Base-by-base conservation (phyloP, 306 rosid species). In the Sophora flavescens region DNA sequence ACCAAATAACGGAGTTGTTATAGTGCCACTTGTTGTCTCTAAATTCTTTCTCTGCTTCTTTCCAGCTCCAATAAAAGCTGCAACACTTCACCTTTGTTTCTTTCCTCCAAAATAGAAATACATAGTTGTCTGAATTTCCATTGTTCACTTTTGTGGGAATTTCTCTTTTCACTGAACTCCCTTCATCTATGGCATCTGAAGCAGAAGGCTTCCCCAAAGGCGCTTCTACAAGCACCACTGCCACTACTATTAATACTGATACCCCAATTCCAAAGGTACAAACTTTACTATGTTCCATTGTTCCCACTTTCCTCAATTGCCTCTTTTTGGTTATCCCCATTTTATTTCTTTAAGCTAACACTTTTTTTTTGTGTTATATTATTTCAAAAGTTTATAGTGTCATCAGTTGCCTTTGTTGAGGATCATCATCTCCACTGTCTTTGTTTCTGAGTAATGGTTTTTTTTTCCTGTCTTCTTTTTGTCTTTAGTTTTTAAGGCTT, bases 181-280 rank as follows among this genome's bases (percentile, higher is more conserved):
- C 16, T 76, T 39, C 33, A 38, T 28, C 44, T 16, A 77, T 77
- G 81, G 75, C 75, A 16, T 42, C 59, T 44, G 50, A 77, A 56
- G 68, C 48, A 42, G 51, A 56, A 30, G 28, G 8, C 48, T 30
- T 66, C 44, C 26, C 75, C n/a, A 77, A 54, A 22, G 15, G 35
- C 39, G 66, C 14, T 30, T 51, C 68, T 35, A 22, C 26, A 2
- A 39, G 45, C 15, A 32, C 32, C 58, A 67, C 14, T 13, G 33
- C 30, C 57, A 67, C 56, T 38, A 18, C 18, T 12, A 64, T 8
- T 12, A 26, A 6, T 39, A 13, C 35, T 54, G 6, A 76, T 68
- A 57, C 36, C 15, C 39, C 68, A 77, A 44, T 67, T 77, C 76
- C 33, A 33, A 68, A 68, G 76, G 76, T 77, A 13, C 52, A 15